Conservation (phyloP, 345 rosid species). For the Rhodamnia argentea region DNA sequence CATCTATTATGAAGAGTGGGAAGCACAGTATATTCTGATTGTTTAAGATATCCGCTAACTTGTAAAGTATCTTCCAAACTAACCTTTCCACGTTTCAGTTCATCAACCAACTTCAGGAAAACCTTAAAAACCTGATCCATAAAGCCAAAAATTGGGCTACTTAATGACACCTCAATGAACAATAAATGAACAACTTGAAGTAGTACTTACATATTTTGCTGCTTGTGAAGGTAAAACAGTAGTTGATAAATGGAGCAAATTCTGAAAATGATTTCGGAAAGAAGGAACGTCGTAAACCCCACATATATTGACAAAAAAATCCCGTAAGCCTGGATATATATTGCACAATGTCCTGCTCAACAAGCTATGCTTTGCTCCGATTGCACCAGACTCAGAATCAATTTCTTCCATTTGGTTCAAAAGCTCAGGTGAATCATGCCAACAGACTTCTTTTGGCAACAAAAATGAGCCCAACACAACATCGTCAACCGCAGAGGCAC, state of each 20-base stretch:
- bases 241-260: constrained; percentile 51
- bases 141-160: constrained; percentile 3
- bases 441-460: constrained; percentile 57
- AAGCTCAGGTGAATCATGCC: constrained; percentile 70
- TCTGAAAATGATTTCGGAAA: constrained; percentile 42
- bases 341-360: constrained; percentile 48
- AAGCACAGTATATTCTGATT: constrained; percentile 54
- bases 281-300: constrained; percentile 67
- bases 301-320: constrained; percentile 71
- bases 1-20: constrained; percentile 66
- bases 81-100: constrained; percentile 40
- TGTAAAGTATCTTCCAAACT: constrained; percentile 37
- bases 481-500: constrained; percentile 34
- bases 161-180: constrained; percentile 1
- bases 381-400: constrained; percentile 15
- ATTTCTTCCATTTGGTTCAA: constrained; percentile 34
- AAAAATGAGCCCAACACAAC: constrained; percentile 49
- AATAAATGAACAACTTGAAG: background rate
- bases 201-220: constrained; percentile 55
- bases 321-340: constrained; percentile 75
- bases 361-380: constrained; percentile 14
- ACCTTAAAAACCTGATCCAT: constrained; percentile 61
- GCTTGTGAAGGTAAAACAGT: constrained; percentile 50
- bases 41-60: constrained; percentile 46
- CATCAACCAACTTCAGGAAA: constrained; percentile 66